Conservation (phyloP, 768 basidiomycete genomes). For the Mycena galericulata region DNA sequence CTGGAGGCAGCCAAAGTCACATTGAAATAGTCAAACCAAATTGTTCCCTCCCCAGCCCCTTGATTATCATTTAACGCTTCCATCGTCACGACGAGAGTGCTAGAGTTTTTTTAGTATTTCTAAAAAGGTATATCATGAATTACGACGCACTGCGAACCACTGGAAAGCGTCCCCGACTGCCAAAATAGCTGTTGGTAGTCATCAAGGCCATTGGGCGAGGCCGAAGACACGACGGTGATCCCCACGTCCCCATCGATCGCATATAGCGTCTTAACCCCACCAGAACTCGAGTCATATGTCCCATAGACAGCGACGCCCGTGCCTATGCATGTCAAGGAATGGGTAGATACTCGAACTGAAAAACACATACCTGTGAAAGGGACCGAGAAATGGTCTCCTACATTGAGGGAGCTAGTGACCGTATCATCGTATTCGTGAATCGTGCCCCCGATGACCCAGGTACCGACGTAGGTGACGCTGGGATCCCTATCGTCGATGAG, state of each 20-base stretch:
- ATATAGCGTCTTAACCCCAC: constrained; percentile 10
- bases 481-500: constrained; percentile 16
- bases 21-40: constrained; percentile 58
- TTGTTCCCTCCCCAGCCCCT: constrained; percentile 49
- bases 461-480: constrained; percentile 3
- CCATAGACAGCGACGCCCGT: constrained; percentile 14
- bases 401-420: constrained; percentile 8
- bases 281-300: constrained; percentile 5
- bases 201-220: not conserved
- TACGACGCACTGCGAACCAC: constrained; percentile 48
- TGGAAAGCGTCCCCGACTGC: constrained; percentile 42
- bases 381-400: constrained; percentile 7
- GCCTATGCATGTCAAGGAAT: not conserved
- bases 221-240: not conserved
- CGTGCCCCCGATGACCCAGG: constrained; percentile 14
- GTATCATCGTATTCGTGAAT: not conserved
- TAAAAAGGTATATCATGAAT: too few relatives aligned
- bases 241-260: constrained; percentile 9
- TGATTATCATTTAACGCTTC: constrained; percentile 41
- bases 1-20: constrained; percentile 33
- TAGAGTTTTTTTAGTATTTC: too few relatives aligned
- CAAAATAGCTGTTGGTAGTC: constrained; percentile 49
- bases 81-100: constrained; percentile 51
- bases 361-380: constrained; percentile 16
- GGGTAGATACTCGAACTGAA: not conserved